Conservation (phyloP, 1,284 basidiomycete genomes). For the Fistulinella staudtii region DNA sequence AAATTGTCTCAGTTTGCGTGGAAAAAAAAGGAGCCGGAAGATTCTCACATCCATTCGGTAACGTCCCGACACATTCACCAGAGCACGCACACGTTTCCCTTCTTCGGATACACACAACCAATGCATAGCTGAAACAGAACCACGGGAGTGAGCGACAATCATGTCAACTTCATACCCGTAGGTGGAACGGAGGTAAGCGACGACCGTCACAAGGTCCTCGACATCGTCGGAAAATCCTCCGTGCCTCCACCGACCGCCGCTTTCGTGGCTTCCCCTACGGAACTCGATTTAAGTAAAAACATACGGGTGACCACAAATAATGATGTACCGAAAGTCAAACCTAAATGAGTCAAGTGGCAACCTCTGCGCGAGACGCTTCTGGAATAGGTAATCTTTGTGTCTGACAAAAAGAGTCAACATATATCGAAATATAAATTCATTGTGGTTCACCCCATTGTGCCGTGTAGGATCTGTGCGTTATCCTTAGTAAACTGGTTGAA, state of each 20-base stretch:
- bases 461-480: constrained; percentile 62
- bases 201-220: constrained; percentile 60
- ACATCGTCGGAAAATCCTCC: constrained; percentile 56
- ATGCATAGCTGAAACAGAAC: constrained; percentile 57
- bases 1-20: constrained; percentile 7
- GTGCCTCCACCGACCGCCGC: constrained; percentile 59
- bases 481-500: constrained; percentile 8
- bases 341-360: constrained; percentile 77
- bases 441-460: constrained; percentile 61
- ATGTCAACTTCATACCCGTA: constrained; percentile 66
- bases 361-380: constrained; percentile 63
- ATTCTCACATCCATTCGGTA: constrained; percentile 68
- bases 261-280: constrained; percentile 70
- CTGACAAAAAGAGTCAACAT: constrained; percentile 35
- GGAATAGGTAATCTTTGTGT: constrained; percentile 82
- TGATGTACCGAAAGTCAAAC: constrained; percentile 77
- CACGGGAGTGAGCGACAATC: constrained; percentile 72
- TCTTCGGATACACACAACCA: constrained; percentile 64
- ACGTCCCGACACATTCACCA: constrained; percentile 68
- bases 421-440: not conserved
- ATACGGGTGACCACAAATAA: not conserved
- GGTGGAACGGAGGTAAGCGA: constrained; percentile 50
- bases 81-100: constrained; percentile 50
- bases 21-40: constrained; percentile 1
- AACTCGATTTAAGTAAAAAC: constrained; percentile 3